Conservation (phyloP, 106 monocot species). For the Amphibolis antarctica region DNA sequence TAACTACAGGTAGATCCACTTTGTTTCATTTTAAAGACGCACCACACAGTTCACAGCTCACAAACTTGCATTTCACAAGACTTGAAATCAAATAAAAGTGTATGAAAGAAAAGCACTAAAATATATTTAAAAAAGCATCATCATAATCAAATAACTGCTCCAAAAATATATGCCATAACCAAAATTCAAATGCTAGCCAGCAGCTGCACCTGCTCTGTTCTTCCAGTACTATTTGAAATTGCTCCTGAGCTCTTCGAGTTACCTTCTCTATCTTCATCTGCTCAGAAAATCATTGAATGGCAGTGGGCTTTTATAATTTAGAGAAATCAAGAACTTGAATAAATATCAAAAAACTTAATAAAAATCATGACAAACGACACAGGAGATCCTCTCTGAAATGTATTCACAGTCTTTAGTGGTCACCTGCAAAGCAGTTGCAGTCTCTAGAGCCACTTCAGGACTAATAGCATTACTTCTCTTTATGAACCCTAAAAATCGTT, state of each 20-base stretch:
- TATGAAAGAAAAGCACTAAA: background rate
- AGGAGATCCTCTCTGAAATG: too few species aligned
- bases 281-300: background rate
- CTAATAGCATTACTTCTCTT: conserved; percentile 95
- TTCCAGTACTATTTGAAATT: conserved; percentile 87
- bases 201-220: conserved; percentile 72
- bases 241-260: conserved; percentile 90
- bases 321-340: background rate
- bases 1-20: too few species aligned
- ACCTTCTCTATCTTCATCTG: conserved; percentile 93
- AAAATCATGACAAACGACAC: too few species aligned
- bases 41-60: too few species aligned
- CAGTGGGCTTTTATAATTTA: background rate
- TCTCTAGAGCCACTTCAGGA: conserved; percentile 77
- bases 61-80: too few species aligned
- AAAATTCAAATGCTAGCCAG: background rate
- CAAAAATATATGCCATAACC: background rate
- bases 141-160: background rate
- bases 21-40: too few species aligned
- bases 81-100: too few species aligned
- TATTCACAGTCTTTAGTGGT: background rate
- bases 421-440: conserved; percentile 95
- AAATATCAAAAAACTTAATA: too few species aligned
- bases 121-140: background rate
- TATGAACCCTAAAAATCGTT: conserved; percentile 73